Conservation (phyloP, 1,139 yeast genomes). For the Nakaseomyces kungkrabaensis region DNA sequence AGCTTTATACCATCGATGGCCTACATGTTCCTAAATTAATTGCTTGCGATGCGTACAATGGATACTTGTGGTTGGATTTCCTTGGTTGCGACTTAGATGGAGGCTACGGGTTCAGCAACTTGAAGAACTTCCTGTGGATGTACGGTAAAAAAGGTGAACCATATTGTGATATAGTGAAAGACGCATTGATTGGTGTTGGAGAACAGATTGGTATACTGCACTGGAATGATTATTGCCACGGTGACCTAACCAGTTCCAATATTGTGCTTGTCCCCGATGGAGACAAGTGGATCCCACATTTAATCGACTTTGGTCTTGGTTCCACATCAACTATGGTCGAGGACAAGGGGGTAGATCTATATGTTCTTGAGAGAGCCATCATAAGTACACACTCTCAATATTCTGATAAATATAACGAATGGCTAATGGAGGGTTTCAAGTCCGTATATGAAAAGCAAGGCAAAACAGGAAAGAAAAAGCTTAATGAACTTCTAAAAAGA, state of each 20-base stretch:
- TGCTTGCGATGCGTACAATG: constrained; percentile 65
- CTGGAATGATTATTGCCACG: constrained; percentile 73
- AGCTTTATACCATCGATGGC: constrained; percentile 41
- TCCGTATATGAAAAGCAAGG: constrained; percentile 32
- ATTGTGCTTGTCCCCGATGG: constrained; percentile 41
- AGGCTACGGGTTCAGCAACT: constrained; percentile 42
- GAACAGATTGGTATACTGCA: constrained; percentile 63
- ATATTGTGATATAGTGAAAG: constrained; percentile 33
- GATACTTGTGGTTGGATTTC: constrained; percentile 83
- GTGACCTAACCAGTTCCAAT: constrained; percentile 90
- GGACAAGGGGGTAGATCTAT: constrained; percentile 92
- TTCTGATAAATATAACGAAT: constrained; percentile 51
- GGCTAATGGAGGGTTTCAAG: constrained; percentile 70
- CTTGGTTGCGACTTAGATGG: constrained; percentile 45
- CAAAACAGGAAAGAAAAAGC: constrained; percentile 34
- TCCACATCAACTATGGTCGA: constrained; percentile 71
- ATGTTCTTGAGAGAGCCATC: constrained; percentile 87
- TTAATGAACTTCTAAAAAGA: constrained; percentile 49
- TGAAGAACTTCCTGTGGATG: constrained; percentile 66
- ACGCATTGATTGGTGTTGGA: constrained; percentile 49
- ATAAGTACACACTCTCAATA: constrained; percentile 78
- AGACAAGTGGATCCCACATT: constrained; percentile 37
- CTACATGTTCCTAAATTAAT: constrained; percentile 61
- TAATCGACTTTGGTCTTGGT: constrained; percentile 85
- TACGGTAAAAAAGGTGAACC: constrained; percentile 34